These are phyloP conservation scores for Aspergillus ostianus DNA, from an alignment of 495 filamentous ascomycete species.

Conservation along the genomic window DNA sequence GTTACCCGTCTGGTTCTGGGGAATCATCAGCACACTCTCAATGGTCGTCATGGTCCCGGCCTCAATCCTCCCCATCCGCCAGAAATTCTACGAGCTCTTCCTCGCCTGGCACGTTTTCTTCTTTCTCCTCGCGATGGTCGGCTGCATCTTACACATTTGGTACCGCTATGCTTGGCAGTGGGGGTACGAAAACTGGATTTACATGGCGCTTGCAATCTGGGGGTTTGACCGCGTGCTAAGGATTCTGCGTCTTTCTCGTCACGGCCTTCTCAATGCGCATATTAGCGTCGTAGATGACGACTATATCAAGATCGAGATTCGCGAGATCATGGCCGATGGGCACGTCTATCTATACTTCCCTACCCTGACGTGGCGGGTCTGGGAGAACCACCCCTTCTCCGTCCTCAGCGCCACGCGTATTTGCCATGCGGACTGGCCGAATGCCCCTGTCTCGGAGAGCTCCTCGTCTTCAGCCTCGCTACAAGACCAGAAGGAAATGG, in stretches of 20 bases:
- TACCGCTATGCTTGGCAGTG: constrained; percentile 5
- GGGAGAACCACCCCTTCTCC: constrained; percentile 11
- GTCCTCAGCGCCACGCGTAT: too few relatives aligned
- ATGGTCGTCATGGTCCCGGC: not conserved
- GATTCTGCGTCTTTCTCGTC: not conserved
- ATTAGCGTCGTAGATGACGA: constrained; percentile 1
- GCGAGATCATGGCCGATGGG: not conserved
- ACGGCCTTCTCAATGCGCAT: constrained; percentile 3
- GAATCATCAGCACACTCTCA: not conserved
- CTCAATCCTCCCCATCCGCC: constrained; percentile 2
- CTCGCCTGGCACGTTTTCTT: constrained; percentile 5
- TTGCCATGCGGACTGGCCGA: too few relatives aligned
- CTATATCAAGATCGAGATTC: constrained; percentile 1
- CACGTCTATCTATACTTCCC: constrained; percentile 9
- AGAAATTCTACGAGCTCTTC: constrained; percentile 5
- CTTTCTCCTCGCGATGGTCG: not conserved
- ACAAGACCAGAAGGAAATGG: too few relatives aligned
- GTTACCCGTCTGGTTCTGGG: constrained; percentile 2
- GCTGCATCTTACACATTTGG: constrained; percentile 4
- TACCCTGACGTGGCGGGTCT: constrained; percentile 5
- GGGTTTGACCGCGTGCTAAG: constrained; percentile 4
- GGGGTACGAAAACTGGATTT: constrained; percentile 12
- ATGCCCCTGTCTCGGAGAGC: too few relatives aligned
- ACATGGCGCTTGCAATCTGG: constrained; percentile 4
- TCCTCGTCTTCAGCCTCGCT: too few relatives aligned